Base-by-base conservation (phyloP, 352 stramenopile genomes). In the Globisporangium uncinulatum region DNA sequence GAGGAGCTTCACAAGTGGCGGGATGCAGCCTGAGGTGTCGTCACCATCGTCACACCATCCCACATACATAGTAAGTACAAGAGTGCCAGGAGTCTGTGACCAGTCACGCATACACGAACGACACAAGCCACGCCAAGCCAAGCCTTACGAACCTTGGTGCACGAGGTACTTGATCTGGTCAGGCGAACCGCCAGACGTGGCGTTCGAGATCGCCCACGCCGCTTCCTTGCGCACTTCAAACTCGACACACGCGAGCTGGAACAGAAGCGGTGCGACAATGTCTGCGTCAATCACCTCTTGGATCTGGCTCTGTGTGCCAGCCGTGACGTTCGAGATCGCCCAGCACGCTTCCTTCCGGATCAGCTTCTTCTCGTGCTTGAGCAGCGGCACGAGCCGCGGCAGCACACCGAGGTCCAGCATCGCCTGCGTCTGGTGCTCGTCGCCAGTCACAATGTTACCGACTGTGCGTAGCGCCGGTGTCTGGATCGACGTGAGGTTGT, bases 301-400 rank as follows among this genome's bases (percentile, higher is more conserved):
- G 57, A 99, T 99, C 83, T 99, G 97, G 62, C 98, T 90, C 76
- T 98, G 94, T 80, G 97, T 99, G 47, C 97, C 97, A 5, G 97
- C 97, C 29, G 97, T 99, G 71, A 99, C 99, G 78, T 99, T 99
- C 21, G 95, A 99, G 58, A 99, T 94, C 31, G 97, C 99, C 97
- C 97, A 99, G 80, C 96, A 99, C 3, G 97, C 96, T 73, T 99
- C 97, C 75, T 99, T 99, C 58, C 96, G 85, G 67, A 99, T 99
- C 6, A 94, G 92, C 75, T 99, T 99, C 83, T 99, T 99, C 6
- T 89, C 88, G 61, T 78, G 92, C 62, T 90, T 89, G 8, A 99
- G 76, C 44, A 99, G 83, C 11, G 91, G 84, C 47, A 98, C 84
- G 43, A 99, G 74, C 63, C 94, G 98, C n/a, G 94, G 83, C 29